Conservation (phyloP, 495 filamentous ascomycete species). For the Xylaria cubensis region DNA sequence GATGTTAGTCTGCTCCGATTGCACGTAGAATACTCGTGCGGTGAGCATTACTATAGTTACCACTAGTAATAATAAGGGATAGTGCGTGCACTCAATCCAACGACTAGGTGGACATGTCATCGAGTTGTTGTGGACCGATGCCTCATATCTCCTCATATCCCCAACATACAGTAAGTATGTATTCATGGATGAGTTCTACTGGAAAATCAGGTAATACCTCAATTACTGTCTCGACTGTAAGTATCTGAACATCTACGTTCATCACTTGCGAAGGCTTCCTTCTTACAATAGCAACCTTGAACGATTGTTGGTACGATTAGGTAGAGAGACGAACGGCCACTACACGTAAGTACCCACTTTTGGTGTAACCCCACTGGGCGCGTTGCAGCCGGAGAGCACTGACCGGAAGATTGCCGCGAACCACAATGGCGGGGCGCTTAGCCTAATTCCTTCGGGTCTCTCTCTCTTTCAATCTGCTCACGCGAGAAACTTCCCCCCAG, state of each 20-base stretch:
- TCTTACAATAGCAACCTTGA: not conserved
- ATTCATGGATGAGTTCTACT: not conserved
- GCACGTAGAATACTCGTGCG: not conserved
- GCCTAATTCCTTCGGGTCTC: not conserved
- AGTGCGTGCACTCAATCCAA: not conserved
- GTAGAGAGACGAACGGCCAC: too few relatives aligned
- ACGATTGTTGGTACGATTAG: not conserved
- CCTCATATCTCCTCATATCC: not conserved
- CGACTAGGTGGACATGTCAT: not conserved
- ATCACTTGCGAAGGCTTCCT: not conserved
- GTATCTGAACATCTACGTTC: not conserved
- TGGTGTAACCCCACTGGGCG: not conserved
- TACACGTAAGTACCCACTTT: too few relatives aligned
- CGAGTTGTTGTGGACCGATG: not conserved
- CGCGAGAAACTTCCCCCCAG: slow-evolving; percentile 42
- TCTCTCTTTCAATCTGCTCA: slow-evolving; percentile 19
- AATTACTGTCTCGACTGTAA: not conserved
- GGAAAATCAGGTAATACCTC: not conserved
- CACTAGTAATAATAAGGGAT: not conserved
- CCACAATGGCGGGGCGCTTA: slow-evolving; percentile 25
- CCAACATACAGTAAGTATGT: not conserved
- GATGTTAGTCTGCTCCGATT: not conserved
- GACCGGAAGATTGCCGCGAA: slow-evolving; percentile 35
- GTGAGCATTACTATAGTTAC: slow-evolving; percentile 4
- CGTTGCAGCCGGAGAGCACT: slow-evolving; percentile 32